Base-by-base conservation (phyloP, 2,329 filamentous ascomycete species). In the Colletotrichum sp. region DNA sequence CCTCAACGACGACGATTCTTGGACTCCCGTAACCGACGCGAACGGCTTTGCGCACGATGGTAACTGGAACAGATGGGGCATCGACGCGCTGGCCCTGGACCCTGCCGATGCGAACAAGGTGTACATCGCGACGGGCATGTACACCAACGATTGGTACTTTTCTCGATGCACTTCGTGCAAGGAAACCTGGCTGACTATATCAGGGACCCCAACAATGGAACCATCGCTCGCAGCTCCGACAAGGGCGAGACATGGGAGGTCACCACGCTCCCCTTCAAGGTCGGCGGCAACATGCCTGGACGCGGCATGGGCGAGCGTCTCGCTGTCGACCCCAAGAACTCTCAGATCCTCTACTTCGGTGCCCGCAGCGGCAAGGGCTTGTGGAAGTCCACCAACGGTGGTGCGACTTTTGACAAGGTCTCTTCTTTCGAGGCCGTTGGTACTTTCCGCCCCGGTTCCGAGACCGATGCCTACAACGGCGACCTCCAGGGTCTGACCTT, bases 221-320 rank as follows among this genome's bases (percentile, higher is more conserved):
- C 88, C 9, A 91, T 92, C 49, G 86, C 91, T 36, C 86, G 88
- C 32, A 91, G 89, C 10, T 88, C 85, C 10, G 89, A 92, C 78
- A 85, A 87, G 78, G 91, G 91, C 2, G 82, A 81, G 5, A 91
- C 90, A 1, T 92, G 89, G 88, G 79, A 83, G 2, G 83, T 85
- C 24, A 87, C 88, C 0, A 82, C 84, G 8, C 84, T 92, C 1
- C 85, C 89, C 4, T 92, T 92, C 84, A 92, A 92, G 80, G 89
- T 91, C 62, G 90, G 90, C 9, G 90, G 90, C 1, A 92, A 92
- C 80, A 92, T 92, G 90, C 90, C 90, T 9, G 91, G 91, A 3
- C 87, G 91, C 32, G 91, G 91, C 9, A 89, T 88, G 81, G 91
- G 91, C 18, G 91, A 92, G 80, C 86, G 90, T 16, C 87, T 92